Conservation (phyloP, 768 basidiomycete species). For the Mycena belliarum region DNA sequence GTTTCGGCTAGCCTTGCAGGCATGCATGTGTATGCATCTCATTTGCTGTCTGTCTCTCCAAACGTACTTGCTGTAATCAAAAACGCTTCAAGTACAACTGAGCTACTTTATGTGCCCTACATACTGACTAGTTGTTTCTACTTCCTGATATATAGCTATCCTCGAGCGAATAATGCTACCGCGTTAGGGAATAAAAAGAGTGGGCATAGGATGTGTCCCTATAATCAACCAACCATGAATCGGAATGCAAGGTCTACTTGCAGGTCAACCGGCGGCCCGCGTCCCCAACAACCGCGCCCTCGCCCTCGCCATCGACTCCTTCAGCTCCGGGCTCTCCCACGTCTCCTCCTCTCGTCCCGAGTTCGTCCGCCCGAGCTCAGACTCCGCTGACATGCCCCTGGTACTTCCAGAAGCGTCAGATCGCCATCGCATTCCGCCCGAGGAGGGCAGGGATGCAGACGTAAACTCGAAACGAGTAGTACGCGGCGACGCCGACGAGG, state of each 20-base stretch:
- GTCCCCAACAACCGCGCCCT: conserved; percentile 41
- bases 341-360: conserved; percentile 42
- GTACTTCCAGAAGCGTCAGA: conserved; percentile 12
- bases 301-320: conserved; percentile 72
- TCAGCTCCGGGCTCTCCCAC: conserved; percentile 67
- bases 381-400: conserved; percentile 38
- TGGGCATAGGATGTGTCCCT: background rate
- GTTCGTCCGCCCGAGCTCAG: conserved; percentile 27
- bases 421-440: conserved; percentile 13
- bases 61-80: background rate
- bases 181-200: conserved; percentile 1
- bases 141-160: too few relatives aligned
- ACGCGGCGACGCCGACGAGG: conserved; percentile 35
- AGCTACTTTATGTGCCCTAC: conserved; percentile 15
- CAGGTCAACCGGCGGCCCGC: conserved; percentile 14
- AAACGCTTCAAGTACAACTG: conserved; percentile 8
- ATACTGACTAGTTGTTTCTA: background rate
- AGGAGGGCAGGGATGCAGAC: conserved; percentile 26
- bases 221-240: background rate
- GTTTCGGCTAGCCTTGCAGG: too few relatives aligned
- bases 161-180: conserved; percentile 3
- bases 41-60: too few relatives aligned
- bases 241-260: too few relatives aligned
- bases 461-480: conserved; percentile 33
- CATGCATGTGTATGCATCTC: too few relatives aligned